These are phyloP conservation scores for Chaetomium strumarium DNA, from an alignment of 2,329 filamentous ascomycete species.

Conservation along the genomic window DNA sequence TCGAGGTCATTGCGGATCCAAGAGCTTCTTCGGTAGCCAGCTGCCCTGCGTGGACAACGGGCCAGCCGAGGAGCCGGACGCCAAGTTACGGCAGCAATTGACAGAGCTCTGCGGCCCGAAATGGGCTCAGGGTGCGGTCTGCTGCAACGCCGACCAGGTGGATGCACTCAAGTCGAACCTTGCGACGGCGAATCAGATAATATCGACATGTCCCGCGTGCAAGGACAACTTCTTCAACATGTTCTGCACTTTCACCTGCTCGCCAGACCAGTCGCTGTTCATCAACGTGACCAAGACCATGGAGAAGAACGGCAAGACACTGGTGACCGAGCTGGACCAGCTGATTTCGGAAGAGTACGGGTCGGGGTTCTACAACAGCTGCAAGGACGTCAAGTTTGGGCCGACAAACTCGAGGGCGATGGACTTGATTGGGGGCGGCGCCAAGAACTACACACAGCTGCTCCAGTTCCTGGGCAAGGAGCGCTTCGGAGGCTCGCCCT, in stretches of 20 bases:
- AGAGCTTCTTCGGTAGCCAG: slow-evolving; percentile 82
- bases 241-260: slow-evolving; percentile 98
- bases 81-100: slow-evolving; percentile 67
- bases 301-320: slow-evolving; percentile 49
- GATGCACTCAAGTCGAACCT: slow-evolving; percentile 76
- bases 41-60: slow-evolving; percentile 92
- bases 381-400: slow-evolving; percentile 98
- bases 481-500: slow-evolving; percentile 85
- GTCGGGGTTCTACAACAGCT: slow-evolving; percentile 87
- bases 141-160: slow-evolving; percentile 79
- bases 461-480: slow-evolving; percentile 91
- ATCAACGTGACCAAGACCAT: slow-evolving; percentile 80
- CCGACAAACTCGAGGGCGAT: slow-evolving; percentile 91
- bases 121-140: slow-evolving; percentile 79
- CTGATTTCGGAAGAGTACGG: slow-evolving; percentile 80
- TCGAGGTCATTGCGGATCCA: slow-evolving; percentile 84
- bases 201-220: slow-evolving; percentile 91
- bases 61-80: slow-evolving; percentile 66
- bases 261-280: slow-evolving; percentile 91
- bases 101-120: slow-evolving; percentile 80
- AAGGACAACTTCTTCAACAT: slow-evolving; percentile 98
- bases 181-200: slow-evolving; percentile 78
- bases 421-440: slow-evolving; percentile 91
- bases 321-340: slow-evolving; percentile 89
- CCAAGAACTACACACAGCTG: slow-evolving; percentile 81